A percentile compares a stretch with the other conserved stretches of the same genome.
These are phyloP conservation scores for Hymenoscyphus fructigenus DNA, from an alignment of 2,329 filamentous ascomycete genomes.

Conservation along the genomic window DNA sequence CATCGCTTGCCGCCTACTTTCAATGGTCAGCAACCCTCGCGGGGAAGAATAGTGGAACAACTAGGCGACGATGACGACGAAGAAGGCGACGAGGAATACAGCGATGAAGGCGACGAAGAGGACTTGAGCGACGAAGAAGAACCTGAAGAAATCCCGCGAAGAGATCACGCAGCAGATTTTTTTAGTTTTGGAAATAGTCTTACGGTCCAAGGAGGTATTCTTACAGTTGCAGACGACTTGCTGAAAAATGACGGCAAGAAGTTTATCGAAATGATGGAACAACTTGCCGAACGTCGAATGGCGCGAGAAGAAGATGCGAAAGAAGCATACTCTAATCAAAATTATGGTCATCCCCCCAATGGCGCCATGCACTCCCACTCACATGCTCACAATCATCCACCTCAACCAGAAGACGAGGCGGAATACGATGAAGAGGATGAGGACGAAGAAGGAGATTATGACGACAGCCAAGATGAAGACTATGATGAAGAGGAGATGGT, in stretches of 20 bases:
- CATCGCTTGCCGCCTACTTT: constrained; percentile 59
- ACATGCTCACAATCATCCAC: constrained; percentile 67
- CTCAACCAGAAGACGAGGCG: constrained; percentile 69
- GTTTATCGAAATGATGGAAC: constrained; percentile 99
- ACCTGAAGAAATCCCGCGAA: constrained; percentile 62
- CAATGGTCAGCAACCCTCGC: constrained; percentile 67
- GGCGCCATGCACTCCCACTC: constrained; percentile 46
- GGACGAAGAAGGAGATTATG: constrained; percentile 59
- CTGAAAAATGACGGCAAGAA: constrained; percentile 99
- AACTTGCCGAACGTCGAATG: constrained; percentile 95
- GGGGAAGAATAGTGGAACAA: constrained; percentile 71
- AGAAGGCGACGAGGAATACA: constrained; percentile 45
- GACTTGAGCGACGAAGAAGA: constrained; percentile 69
- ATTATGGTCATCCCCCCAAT: constrained; percentile 56
- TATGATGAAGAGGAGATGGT: constrained; percentile 78
- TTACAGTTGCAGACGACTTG: constrained; percentile 97
- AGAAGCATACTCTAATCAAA: constrained; percentile 58
- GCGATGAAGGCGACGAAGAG: constrained; percentile 63
- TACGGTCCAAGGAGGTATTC: constrained; percentile 94
- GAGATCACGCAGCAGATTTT: constrained; percentile 72
- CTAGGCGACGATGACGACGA: constrained; percentile 50
- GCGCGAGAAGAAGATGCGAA: constrained; percentile 90
- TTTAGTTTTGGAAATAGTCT: constrained; percentile 97
- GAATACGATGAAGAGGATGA: constrained; percentile 53
- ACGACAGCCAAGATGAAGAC: constrained; percentile 62